A percentile compares a stretch with the other conserved stretches of the same genome.
Conservation (phyloP, 352 stramenopile genomes). For the Globisporangium parvum region DNA sequence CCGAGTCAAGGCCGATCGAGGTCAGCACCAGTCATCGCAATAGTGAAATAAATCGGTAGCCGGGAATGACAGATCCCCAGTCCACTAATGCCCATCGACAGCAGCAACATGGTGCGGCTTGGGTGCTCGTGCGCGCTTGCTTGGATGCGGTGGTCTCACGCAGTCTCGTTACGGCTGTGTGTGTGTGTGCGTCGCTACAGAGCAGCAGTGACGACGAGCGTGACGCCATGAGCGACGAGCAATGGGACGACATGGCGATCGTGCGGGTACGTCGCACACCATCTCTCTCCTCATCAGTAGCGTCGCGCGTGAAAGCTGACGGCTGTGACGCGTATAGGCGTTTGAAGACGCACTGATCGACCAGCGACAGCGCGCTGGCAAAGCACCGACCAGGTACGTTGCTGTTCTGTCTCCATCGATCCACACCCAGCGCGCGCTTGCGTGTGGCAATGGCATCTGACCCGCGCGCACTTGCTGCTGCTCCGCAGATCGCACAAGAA, state of each 20-base stretch:
- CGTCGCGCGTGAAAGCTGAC: not conserved
- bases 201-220: slow-evolving; percentile 36
- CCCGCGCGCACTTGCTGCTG: not conserved
- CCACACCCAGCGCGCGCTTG: no score
- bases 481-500: slow-evolving; percentile 12
- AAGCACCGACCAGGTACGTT: slow-evolving; percentile 2
- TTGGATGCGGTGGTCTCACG: not conserved
- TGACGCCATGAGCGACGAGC: slow-evolving; percentile 29
- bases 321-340: slow-evolving; percentile 22
- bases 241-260: slow-evolving; percentile 83
- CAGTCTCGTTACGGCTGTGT: not conserved
- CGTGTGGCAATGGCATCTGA: no score
- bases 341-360: slow-evolving; percentile 67
- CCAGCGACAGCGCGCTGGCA: slow-evolving; percentile 18
- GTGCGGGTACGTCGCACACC: slow-evolving; percentile 32
- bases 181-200: slow-evolving; percentile 13
- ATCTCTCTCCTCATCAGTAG: not conserved
- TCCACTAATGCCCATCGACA: no score
- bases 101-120: no score
- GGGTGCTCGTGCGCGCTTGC: not conserved
- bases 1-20: no score
- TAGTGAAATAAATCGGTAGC: no score
- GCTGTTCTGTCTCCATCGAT: not conserved
- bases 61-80: no score
- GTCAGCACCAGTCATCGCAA: no score